A percentile compares a stretch with the other conserved stretches of the same genome.
phyloP scores from a whole-genome alignment of 2,329 filamentous ascomycete species.

The Aspergillus thermomutatus region DNA sequence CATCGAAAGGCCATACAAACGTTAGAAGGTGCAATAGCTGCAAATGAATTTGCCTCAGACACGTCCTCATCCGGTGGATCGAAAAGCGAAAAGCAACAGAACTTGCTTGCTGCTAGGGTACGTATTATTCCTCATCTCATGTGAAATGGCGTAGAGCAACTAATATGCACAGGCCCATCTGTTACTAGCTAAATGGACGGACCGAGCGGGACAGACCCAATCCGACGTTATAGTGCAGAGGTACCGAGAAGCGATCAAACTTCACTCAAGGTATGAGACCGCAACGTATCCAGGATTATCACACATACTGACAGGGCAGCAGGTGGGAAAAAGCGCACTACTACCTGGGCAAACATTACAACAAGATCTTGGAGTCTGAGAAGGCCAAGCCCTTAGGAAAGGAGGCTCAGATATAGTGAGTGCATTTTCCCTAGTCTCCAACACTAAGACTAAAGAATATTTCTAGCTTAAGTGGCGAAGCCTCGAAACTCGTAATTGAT shows the following conservation, averaged over 20 bases:
- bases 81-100: conserved; percentile 47
- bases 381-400: conserved; percentile 71
- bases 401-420: conserved; percentile 67
- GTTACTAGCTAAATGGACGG: conserved; percentile 93
- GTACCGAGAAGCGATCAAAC: conserved; percentile 69
- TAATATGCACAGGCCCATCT: conserved; percentile 63
- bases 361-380: conserved; percentile 89
- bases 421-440: not conserved
- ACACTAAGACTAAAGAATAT: conserved; percentile 16
- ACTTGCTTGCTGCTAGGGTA: conserved; percentile 48
- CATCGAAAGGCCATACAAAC: conserved; percentile 93
- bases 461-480: conserved; percentile 68
- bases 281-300: not conserved
- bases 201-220: conserved; percentile 89
- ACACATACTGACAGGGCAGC: conserved; percentile 5
- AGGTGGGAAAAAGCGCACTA: conserved; percentile 98
- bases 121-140: not conserved
- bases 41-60: conserved; percentile 65
- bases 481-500: conserved; percentile 83
- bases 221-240: conserved; percentile 73
- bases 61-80: conserved; percentile 37
- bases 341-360: conserved; percentile 94
- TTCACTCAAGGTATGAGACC: conserved; percentile 32
- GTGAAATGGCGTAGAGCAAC: not conserved
- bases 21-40: conserved; percentile 78